Evolutionary conservation across 352 stramenopile species (phyloP).

Genomic region (Pythium aristosporum): DNA sequence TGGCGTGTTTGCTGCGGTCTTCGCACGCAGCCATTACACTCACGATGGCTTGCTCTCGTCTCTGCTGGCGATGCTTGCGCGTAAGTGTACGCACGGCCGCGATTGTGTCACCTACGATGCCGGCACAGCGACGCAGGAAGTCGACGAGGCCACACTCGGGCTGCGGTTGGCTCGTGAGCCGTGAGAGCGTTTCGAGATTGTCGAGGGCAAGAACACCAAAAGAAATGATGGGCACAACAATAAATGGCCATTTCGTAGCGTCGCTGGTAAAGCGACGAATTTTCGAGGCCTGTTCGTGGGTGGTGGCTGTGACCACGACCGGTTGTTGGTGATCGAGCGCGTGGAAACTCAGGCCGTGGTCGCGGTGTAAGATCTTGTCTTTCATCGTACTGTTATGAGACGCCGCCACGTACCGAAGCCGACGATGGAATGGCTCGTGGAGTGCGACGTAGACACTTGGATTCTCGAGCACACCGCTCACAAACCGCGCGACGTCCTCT

Average conservation of each 20-base stretch:
- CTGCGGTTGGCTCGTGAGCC: conserved; percentile 36
- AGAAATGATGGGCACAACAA: conserved; percentile 51
- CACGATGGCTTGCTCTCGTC: conserved; percentile 41
- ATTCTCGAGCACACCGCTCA: conserved; percentile 36
- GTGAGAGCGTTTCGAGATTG: conserved; percentile 55
- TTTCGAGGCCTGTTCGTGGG: conserved; percentile 2
- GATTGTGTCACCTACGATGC: conserved; percentile 25
- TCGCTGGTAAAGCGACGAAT: conserved; percentile 41
- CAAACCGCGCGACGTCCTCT: conserved; percentile 27
- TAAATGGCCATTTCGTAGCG: conserved; percentile 50
- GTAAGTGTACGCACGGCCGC: conserved; percentile 6
- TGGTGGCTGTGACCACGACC: conserved; percentile 35
- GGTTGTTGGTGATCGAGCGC: conserved; percentile 37
- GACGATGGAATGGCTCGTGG: conserved; percentile 45
- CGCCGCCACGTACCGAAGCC: conserved; percentile 53
- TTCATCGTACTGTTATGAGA: conserved; percentile 56
- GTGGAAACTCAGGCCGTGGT: conserved; percentile 58
- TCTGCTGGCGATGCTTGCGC: conserved; percentile 15
- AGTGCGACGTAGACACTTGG: conserved; percentile 67
- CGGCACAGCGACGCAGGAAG: conserved; percentile 50
- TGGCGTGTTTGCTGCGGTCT: conserved; percentile 23
- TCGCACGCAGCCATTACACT: conserved; percentile 55
- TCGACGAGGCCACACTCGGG: conserved; percentile 79
- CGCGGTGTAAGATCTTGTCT: conserved; percentile 56
- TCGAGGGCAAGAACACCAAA: conserved; percentile 61